Evolutionary conservation across 2,329 filamentous ascomycete genomes (phyloP), one percentile per base, ranked within the genome.

Genomic region (Eurotiales sp.): DNA sequence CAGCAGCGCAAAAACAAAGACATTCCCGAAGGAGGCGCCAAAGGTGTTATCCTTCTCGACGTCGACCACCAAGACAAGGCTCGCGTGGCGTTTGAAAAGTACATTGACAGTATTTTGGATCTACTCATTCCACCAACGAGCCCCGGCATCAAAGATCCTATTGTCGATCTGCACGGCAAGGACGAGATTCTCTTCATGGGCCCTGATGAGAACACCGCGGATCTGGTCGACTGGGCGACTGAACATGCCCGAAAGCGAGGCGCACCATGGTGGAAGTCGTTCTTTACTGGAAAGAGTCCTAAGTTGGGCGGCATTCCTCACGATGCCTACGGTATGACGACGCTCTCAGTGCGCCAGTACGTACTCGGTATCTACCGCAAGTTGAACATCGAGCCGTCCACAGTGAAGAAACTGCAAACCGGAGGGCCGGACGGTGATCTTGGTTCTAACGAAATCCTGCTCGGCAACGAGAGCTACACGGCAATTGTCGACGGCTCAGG

Each of bases 1-100:
- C 93, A 99, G 73, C 93, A 99, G 75, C 89, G 93, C 66, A 99
- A 99, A 82, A 99, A 99, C 81, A 99, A 99, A 78, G 93, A 99
- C 64, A 99, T 99, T 47, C 93, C 93, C 2, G 93, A 99, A 75
- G 93, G 93, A 58, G 93, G 93, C 50, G 95, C 92, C 63, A 99
- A 99, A 77, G 93, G 93, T 75, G 93, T 99, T 52, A 92, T 99
- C 55, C 81, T 99, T 42, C 83, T 99, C 36, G 92, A 99, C 70
- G 84, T 89, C 56, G 86, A 91, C 68, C 90, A 96, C 72, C 93
- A 99, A 72, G 90, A 96, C 71, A 95, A 92, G 75, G 87, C 87
- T 15, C 82, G 81, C 43, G 90, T 95, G 56, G 92, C 93, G 2
- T 99, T 99, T 62, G 92, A 99, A 77, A 99, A 99, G 78, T 99